Conservation (phyloP, 768 basidiomycete species). For the Russula ochroleuca region DNA sequence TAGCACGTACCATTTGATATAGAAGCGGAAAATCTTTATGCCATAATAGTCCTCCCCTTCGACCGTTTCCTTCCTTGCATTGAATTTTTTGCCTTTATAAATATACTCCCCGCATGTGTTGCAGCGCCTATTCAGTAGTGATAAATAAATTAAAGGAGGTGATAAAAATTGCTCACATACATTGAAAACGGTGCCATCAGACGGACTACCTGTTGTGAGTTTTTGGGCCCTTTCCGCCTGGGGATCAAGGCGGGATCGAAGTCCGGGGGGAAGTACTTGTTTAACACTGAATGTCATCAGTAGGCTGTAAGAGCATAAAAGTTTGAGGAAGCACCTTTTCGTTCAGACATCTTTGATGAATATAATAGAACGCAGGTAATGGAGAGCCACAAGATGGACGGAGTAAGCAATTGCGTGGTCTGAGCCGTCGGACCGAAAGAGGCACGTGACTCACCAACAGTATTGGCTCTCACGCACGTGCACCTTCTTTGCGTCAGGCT, state of each 20-base stretch:
- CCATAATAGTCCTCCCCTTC: constrained; percentile 97
- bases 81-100: constrained; percentile 99
- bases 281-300: constrained; percentile 56
- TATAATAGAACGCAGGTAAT: neutral
- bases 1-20: constrained; percentile 76
- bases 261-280: constrained; percentile 97
- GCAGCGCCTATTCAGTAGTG: constrained; percentile 58
- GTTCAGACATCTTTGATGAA: constrained; percentile 64
- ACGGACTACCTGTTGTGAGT: constrained; percentile 95
- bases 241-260: constrained; percentile 97
- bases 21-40: constrained; percentile 94
- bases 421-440: neutral
- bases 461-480: too few species aligned
- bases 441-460: neutral
- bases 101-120: constrained; percentile 98
- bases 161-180: constrained; percentile 41
- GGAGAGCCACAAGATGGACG: neutral
- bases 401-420: neutral
- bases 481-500: too few species aligned
- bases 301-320: neutral
- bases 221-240: constrained; percentile 83
- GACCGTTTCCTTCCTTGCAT: constrained; percentile 97
- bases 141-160: neutral
- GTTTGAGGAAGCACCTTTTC: constrained; percentile 54
- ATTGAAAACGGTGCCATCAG: constrained; percentile 99